Conservation (phyloP, 495 filamentous ascomycete species). For the Penicillium coffeae region DNA sequence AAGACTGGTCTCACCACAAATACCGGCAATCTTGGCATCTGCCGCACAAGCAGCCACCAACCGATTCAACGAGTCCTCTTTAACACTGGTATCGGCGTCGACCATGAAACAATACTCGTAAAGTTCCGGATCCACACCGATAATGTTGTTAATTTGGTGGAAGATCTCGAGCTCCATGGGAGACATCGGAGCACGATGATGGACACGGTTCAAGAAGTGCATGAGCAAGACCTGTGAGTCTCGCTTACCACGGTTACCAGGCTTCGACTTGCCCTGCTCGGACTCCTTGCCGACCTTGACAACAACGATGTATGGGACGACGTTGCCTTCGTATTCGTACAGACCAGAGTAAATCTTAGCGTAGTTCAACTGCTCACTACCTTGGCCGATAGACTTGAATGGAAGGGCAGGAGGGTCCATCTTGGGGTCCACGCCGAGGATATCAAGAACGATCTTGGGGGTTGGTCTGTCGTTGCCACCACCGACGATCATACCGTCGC, state of each 20-base stretch:
- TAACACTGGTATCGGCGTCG: constrained; percentile 94
- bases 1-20: constrained; percentile 95
- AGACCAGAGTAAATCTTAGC: constrained; percentile 98
- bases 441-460: constrained; percentile 94
- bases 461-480: constrained; percentile 95
- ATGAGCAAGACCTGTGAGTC: constrained; percentile 85
- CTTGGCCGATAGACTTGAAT: constrained; percentile 85
- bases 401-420: constrained; percentile 90
- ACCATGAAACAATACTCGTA: constrained; percentile 98
- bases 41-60: constrained; percentile 91
- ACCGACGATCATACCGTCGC: constrained; percentile 96
- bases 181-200: constrained; percentile 88
- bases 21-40: constrained; percentile 92
- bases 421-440: constrained; percentile 95
- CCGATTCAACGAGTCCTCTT: constrained; percentile 86
- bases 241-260: constrained; percentile 96
- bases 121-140: constrained; percentile 93
- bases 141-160: constrained; percentile 98
- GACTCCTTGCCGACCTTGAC: constrained; percentile 98
- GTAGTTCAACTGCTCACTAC: constrained; percentile 92
- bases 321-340: constrained; percentile 96
- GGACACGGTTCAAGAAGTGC: constrained; percentile 94
- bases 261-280: constrained; percentile 86
- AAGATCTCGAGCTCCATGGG: constrained; percentile 97
- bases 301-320: constrained; percentile 92